Evolutionary conservation across 176 grass and related monocot species (phyloP), one percentile per base, ranked within the genome.

Genomic region (Oryza longistaminata): DNA sequence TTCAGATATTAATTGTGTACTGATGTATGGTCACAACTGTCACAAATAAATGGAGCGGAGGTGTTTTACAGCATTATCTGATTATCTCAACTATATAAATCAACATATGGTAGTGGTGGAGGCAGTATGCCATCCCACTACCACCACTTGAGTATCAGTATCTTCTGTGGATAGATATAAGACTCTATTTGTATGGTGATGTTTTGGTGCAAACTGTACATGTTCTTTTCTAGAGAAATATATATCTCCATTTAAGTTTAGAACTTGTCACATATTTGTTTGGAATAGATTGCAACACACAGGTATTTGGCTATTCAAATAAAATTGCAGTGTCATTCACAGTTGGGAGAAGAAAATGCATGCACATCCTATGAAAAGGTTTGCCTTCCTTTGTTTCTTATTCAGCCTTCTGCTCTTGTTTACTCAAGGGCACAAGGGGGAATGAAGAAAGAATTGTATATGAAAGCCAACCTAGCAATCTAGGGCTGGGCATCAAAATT

Each of bases 1-100:
- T 60, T 83, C 79, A 70, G 6, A 75, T 77, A 85, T 10, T 66
- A 81, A 81, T 26, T 58, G 85, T 53, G 65, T 37, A 81, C 42
- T 46, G 48, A 49, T 1, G 0, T 68, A 37, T 21, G 27, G 50
- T 73, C 14, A 60, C 42, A 82, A 78, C 7, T 42, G 46, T 64
- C 42, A 79, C 6, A 78, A 31, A 74, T 29, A 81, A 31, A 6
- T 29, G 17, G 14, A 65, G 22, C 12, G 61, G 78, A 60, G 15
- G 68, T 83, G 3, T 45, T 7, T 62, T 37, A 34, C 37, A 85
- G 19, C 46, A 89, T 69, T 61, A 24, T 62, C 58, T 62, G 35
- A 89, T 69, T 61, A 24, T 62, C 58, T 62, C 58, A 4, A 24
- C 19, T 62, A 24, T 22, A 61, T 22, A 61, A 22, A 61, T 61